Evolutionary conservation across 2,329 filamentous ascomycete genomes (phyloP), one percentile per base, ranked within the genome.

Genomic region (Fusarium hainanense): DNA sequence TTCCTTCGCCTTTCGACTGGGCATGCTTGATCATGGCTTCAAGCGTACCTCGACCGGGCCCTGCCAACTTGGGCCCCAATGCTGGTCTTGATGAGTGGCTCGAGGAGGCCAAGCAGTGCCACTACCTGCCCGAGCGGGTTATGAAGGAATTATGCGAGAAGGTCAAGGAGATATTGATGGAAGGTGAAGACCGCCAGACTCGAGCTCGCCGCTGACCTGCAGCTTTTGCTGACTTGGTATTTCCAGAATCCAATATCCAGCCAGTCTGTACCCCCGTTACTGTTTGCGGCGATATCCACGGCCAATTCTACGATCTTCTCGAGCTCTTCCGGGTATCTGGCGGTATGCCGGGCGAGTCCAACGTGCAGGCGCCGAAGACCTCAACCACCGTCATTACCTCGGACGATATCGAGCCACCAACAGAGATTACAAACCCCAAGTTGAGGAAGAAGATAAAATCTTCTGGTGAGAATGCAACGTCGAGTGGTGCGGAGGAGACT

Each of bases 141-240:
- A 99, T 99, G 96, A 99, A 99, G 86, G 93, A 97, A 81, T 87
- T 99, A 50, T 99, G 96, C 80, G 96, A 99, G 84, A 97, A 97
- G 79, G 96, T 98, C 66, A 99, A 99, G 85, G 96, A 98, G 82
- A 97, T 93, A 72, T 87, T 99, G 76, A 99, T 99, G 96, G 96
- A 99, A 86, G 93, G 93, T 96, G 79, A 71, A 63, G 46, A 55
- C 46, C 41, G 32, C 56, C 58, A 49, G 21, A 42, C 37, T 43
- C 54, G 51, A 20, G 40, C 34, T 37, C 21, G 21, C 42, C 50
- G 20, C 40, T 58, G 44, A 23, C 54, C 34, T 47, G 50, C 48
- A 30, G 27, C 49, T 40, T 41, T 52, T 46, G 60, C 71, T 76
- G 63, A 76, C 62, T 60, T 30, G 49, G 52, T 30, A 48, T 20